Percentiles rank a stretch among this genome's conserved stretches.
These are phyloP conservation scores for Picea sitchensis DNA, from an alignment of 75 land plant species.

Conservation along the genomic window DNA sequence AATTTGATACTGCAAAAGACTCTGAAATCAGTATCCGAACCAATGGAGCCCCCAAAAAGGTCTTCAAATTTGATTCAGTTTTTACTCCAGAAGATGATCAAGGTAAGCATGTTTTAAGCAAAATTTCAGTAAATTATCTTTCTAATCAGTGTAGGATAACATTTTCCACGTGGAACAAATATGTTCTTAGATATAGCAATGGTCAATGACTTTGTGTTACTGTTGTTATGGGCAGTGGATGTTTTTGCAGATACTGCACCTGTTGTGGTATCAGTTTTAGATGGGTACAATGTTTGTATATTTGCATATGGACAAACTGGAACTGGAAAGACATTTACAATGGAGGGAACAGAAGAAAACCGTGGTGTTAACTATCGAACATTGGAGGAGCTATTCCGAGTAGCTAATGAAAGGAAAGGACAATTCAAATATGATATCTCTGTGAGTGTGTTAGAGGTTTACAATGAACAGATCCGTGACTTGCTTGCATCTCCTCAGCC, in stretches of 20 bases:
- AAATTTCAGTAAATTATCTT: background rate
- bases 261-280: conserved; percentile 81
- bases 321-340: conserved; percentile 97
- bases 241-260: conserved; percentile 93
- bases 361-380: conserved; percentile 96
- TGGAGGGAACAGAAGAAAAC: conserved; percentile 79
- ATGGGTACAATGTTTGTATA: conserved; percentile 98
- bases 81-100: conserved; percentile 83
- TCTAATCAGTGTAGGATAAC: background rate
- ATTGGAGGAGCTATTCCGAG: conserved; percentile 74
- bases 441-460: conserved; percentile 95
- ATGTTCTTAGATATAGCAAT: background rate
- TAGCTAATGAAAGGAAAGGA: conserved; percentile 55
- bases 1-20: conserved; percentile 84
- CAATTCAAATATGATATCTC: conserved; percentile 67
- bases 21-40: conserved; percentile 69
- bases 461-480: conserved; percentile 97
- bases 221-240: conserved; percentile 40
- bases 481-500: conserved; percentile 52
- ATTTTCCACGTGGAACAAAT: background rate
- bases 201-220: background rate
- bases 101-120: conserved; percentile 30
- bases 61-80: conserved; percentile 89
- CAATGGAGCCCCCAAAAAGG: conserved; percentile 61
- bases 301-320: conserved; percentile 99